phyloP scores from a whole-genome alignment of 805 yeast species.

The Lachancea quebecensis region DNA sequence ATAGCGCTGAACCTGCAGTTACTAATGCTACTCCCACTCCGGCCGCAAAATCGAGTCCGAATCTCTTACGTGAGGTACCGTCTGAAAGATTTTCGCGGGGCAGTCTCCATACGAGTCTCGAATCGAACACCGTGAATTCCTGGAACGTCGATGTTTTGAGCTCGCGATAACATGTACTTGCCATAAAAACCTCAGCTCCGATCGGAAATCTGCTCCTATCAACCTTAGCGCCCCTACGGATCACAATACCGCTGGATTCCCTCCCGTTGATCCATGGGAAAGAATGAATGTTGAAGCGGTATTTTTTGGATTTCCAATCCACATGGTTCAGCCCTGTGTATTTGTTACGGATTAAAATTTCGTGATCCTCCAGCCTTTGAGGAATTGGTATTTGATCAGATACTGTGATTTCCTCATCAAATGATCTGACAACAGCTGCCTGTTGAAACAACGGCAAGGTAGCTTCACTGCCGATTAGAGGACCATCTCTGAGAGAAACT shows the following conservation, averaged over 20 bases:
- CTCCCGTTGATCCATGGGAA: constrained; percentile 48
- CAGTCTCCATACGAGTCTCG: constrained; percentile 40
- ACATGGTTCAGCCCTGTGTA: constrained; percentile 41
- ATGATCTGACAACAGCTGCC: constrained; percentile 11
- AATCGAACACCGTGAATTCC: constrained; percentile 39
- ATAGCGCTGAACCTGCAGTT: constrained; percentile 35
- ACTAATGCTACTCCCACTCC: constrained; percentile 44
- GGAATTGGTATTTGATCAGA: constrained; percentile 8
- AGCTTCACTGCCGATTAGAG: background rate
- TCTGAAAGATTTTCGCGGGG: constrained; percentile 25
- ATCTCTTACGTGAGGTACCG: constrained; percentile 4
- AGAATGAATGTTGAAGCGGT: constrained; percentile 39
- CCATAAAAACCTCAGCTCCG: constrained; percentile 38
- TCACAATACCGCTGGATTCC: constrained; percentile 39
- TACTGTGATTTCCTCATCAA: constrained; percentile 11
- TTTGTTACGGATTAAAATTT: constrained; percentile 28
- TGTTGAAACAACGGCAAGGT: constrained; percentile 9
- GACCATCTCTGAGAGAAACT: background rate
- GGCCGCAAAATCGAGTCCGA: constrained; percentile 36
- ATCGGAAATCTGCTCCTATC: constrained; percentile 17
- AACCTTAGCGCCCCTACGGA: constrained; percentile 32
- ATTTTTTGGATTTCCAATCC: constrained; percentile 45
- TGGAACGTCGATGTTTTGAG: constrained; percentile 43
- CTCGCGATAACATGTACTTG: constrained; percentile 43
- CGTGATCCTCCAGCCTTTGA: constrained; percentile 23